Conservation (phyloP, 345 rosid species). For the thale cress (Arabidopsis thaliana) region TAIR10.1 NC_003070.9:6121501-6122000, state of each 20-base stretch:
- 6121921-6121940: slow-evolving; percentile 19
- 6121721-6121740: slow-evolving; percentile 69
- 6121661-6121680: slow-evolving; percentile 69
- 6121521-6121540: slow-evolving; percentile 33
- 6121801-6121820: fast-evolving
- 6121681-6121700: slow-evolving; percentile 64
- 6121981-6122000: slow-evolving; percentile 66
- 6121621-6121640: slow-evolving; percentile 62
- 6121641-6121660: slow-evolving; percentile 43
- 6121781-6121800: slow-evolving; percentile 44
- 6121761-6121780: slow-evolving; percentile 61
- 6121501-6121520: slow-evolving; percentile 68
- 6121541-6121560: slow-evolving; percentile 45
- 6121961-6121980: slow-evolving; percentile 62
- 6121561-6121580: slow-evolving; percentile 67
- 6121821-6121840: neutral
- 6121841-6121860: slow-evolving; percentile 51
- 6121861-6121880: slow-evolving; percentile 57
- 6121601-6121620: slow-evolving; percentile 54
- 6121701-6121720: slow-evolving; percentile 53
- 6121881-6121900: slow-evolving; percentile 58
- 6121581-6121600: slow-evolving; percentile 61
- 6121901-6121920: slow-evolving; percentile 54
- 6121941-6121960: slow-evolving; percentile 63
- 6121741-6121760: slow-evolving; percentile 29